Conservation (phyloP, 2,329 filamentous ascomycete species). For the Aspergillus udagawae region DNA sequence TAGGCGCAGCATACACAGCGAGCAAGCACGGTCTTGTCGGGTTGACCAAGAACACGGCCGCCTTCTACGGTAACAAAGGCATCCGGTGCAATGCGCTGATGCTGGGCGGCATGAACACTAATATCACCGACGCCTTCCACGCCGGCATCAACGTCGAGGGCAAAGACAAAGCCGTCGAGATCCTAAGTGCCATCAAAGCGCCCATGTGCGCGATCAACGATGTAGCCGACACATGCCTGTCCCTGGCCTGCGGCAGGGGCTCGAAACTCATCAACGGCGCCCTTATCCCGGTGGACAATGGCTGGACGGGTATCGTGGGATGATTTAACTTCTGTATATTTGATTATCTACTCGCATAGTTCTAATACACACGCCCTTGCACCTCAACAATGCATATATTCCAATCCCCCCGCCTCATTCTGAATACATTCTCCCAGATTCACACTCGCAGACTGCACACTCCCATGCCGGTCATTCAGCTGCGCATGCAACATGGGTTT, state of each 20-base stretch:
- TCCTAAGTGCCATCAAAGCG: constrained; percentile 13
- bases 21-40: constrained; percentile 54
- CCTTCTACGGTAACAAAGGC: constrained; percentile 52
- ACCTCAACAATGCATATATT: constrained; percentile 4
- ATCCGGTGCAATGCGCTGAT: constrained; percentile 52
- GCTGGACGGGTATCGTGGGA: constrained; percentile 5
- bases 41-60: constrained; percentile 56
- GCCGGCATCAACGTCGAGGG: constrained; percentile 23
- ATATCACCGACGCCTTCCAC: constrained; percentile 47
- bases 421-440: constrained; percentile 4
- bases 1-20: constrained; percentile 50
- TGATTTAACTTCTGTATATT: background rate
- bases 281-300: constrained; percentile 27
- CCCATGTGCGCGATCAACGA: constrained; percentile 22
- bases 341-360: constrained; percentile 3
- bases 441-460: constrained; percentile 10
- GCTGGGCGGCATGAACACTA: constrained; percentile 54
- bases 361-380: background rate
- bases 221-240: constrained; percentile 26
- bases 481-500: constrained; percentile 9
- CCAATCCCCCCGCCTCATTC: constrained; percentile 4
- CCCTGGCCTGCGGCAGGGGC: constrained; percentile 22
- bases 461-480: constrained; percentile 11
- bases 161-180: constrained; percentile 11
- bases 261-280: constrained; percentile 26